Conservation (phyloP, 768 basidiomycete species). For the Termitomyces sp. region DNA sequence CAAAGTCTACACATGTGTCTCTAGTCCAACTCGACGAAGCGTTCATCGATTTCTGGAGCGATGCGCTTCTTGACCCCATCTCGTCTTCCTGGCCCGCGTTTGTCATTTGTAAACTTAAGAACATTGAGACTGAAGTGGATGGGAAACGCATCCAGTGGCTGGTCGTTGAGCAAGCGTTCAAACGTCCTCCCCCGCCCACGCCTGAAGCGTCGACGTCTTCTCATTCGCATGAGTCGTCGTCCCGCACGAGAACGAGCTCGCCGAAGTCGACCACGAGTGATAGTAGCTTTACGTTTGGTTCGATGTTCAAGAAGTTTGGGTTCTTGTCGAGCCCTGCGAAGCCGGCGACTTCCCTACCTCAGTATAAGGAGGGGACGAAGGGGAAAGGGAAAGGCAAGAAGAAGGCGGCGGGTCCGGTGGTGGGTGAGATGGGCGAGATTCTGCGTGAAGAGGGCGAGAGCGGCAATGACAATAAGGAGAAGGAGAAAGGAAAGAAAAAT, state of each 20-base stretch:
- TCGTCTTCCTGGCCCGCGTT: slow-evolving; percentile 63
- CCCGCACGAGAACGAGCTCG: slow-evolving; percentile 27
- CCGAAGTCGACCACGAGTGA: slow-evolving; percentile 44
- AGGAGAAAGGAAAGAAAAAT: slow-evolving; percentile 10
- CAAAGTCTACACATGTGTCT: slow-evolving; percentile 38
- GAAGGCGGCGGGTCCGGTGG: slow-evolving; percentile 27
- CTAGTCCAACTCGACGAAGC: slow-evolving; percentile 71
- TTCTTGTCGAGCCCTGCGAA: slow-evolving; percentile 45
- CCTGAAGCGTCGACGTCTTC: slow-evolving; percentile 10
- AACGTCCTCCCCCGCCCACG: slow-evolving; percentile 25
- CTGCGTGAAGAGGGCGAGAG: slow-evolving; percentile 47
- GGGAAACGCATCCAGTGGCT: slow-evolving; percentile 55
- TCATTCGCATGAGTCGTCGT: slow-evolving; percentile 12
- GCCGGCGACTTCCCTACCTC: slow-evolving; percentile 21
- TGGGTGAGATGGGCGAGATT: slow-evolving; percentile 73
- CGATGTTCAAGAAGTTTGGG: slow-evolving; percentile 60
- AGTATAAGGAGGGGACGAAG: slow-evolving; percentile 19
- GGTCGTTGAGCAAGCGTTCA: slow-evolving; percentile 61
- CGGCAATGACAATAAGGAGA: neutral
- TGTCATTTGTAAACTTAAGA: slow-evolving; percentile 64
- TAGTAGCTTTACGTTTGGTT: slow-evolving; percentile 31
- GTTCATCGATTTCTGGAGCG: slow-evolving; percentile 80
- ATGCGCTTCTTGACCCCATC: slow-evolving; percentile 67
- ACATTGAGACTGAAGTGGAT: slow-evolving; percentile 21
- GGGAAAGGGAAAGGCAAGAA: slow-evolving; percentile 25